Evolutionary conservation across 1,139 yeast genomes (phyloP), one percentile per base, ranked within the genome.

Genomic region (Blastobotrys buckinghamii): DNA sequence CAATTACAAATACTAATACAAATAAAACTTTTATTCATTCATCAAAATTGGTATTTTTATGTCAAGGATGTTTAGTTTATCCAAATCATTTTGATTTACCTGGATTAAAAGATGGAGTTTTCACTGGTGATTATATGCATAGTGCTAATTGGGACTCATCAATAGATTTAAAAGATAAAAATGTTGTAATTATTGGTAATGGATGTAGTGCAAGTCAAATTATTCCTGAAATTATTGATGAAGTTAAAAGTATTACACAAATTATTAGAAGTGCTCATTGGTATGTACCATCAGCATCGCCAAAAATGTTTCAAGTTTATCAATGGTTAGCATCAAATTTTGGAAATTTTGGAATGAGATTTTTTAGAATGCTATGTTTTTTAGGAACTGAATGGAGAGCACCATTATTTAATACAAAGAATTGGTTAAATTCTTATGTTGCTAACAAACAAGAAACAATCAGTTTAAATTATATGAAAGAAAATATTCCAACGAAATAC

Each of bases 151-250:
- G 65, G 66, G 57, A 60, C 36, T 50, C 50, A n/a, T 44, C 37
- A 12, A 52, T 57, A 37, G 51, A 50, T 19, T 42, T 55, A 15
- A 59, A 49, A 32, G 58, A 55, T 34, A 61, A 60, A 46, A 50
- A 53, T 15, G 55, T 62, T 20, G 60, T 60, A n/a, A 56, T 62
- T 8, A 55, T 62, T 24, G 66, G 66, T 6, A 54, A 58, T 32
- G 66, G 66, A n/a, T 59, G 63, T 22, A 53, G 63, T 6, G 66
- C 63, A 2, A 53, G 58, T 33, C 66, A 62, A 46, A 53, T 62
- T 6, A 53, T 61, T 67, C 75, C 59, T 16, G 53, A 55, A 3
- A 48, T 56, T 27, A 53, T 53, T 8, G 49, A 44, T 10, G 43
- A 50, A 9, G 47, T 48, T 34, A 45, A 50, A 36, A 44, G 49